Conservation (phyloP, 805 yeast genomes). For the Starmerella powellii region DNA sequence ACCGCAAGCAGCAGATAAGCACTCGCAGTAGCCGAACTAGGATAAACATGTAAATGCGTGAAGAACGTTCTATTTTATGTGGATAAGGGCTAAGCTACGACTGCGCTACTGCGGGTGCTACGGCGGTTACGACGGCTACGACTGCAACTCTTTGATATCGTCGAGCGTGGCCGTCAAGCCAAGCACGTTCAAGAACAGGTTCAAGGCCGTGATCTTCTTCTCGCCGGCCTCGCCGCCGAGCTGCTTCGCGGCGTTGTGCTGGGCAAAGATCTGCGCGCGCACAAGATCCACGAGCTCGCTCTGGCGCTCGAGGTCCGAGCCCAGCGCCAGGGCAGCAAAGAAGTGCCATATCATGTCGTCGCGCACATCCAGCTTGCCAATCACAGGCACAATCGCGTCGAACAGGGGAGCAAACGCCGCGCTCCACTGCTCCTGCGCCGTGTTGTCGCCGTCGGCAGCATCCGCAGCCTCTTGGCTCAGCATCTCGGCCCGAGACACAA, state of each 20-base stretch:
- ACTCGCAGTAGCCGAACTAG: too few species aligned
- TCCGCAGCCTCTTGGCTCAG: conserved; percentile 56
- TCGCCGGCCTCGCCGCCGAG: conserved; percentile 41
- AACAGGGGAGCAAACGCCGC: conserved; percentile 71
- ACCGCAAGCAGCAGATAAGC: too few species aligned
- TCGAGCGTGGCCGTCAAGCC: conserved; percentile 86
- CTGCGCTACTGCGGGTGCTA: too few species aligned
- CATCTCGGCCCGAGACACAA: conserved; percentile 82
- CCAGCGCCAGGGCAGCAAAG: conserved; percentile 81
- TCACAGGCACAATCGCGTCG: conserved; percentile 63
- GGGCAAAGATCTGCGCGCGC: conserved; percentile 75
- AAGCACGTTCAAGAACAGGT: conserved; percentile 88
- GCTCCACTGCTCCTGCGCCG: conserved; percentile 60
- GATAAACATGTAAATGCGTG: too few species aligned
- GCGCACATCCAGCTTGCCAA: conserved; percentile 73
- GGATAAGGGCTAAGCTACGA: too few species aligned
- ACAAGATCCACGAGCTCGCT: conserved; percentile 88
- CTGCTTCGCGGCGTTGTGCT: conserved; percentile 47
- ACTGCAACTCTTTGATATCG: conserved; percentile 66
- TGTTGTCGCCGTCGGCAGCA: conserved; percentile 28
- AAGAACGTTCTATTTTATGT: too few species aligned
- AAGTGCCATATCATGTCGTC: conserved; percentile 71
- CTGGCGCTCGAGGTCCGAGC: conserved; percentile 80
- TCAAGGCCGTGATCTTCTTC: conserved; percentile 63
- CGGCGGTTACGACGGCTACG: neutral